These are phyloP conservation scores for Citrus inodora DNA, from an alignment of 345 rosid genomes.

Conservation along the genomic window DNA sequence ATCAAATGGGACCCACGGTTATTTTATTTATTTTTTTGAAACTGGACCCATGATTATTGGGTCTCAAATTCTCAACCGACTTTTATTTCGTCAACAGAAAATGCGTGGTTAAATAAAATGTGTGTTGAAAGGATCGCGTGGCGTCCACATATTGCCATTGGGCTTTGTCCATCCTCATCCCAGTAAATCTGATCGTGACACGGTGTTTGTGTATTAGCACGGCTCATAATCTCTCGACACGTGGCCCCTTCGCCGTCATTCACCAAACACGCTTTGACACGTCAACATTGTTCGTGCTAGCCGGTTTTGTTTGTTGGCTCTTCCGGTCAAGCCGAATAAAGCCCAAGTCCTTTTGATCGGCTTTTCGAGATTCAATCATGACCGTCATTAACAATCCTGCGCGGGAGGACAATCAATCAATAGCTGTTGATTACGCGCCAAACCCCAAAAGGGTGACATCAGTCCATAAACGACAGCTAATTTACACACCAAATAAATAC, in stretches of 20 bases:
- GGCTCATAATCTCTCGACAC: not conserved
- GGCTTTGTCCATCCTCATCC: not conserved
- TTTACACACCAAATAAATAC: not conserved
- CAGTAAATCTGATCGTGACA: not conserved
- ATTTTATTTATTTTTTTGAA: too few relatives aligned
- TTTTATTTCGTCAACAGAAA: too few relatives aligned
- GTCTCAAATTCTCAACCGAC: too few relatives aligned
- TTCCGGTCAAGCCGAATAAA: not conserved
- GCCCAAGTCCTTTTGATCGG: not conserved
- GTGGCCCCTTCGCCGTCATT: constrained; percentile 1
- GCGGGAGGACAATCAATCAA: not conserved
- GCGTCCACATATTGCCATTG: not conserved
- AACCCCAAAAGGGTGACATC: not conserved
- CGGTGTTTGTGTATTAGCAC: not conserved
- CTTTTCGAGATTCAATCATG: not conserved
- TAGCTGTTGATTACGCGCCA: not conserved
- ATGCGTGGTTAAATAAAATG: too few relatives aligned
- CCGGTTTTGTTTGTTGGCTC: not conserved
- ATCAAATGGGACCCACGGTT: too few relatives aligned
- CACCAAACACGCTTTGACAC: not conserved
- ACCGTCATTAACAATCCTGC: not conserved
- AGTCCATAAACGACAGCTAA: not conserved
- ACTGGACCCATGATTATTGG: too few relatives aligned
- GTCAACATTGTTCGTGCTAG: not conserved
- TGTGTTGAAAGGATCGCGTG: not conserved